Conservation (phyloP, 2,329 filamentous ascomycete genomes). For the Rhytidhysteron rufulum region DNA sequence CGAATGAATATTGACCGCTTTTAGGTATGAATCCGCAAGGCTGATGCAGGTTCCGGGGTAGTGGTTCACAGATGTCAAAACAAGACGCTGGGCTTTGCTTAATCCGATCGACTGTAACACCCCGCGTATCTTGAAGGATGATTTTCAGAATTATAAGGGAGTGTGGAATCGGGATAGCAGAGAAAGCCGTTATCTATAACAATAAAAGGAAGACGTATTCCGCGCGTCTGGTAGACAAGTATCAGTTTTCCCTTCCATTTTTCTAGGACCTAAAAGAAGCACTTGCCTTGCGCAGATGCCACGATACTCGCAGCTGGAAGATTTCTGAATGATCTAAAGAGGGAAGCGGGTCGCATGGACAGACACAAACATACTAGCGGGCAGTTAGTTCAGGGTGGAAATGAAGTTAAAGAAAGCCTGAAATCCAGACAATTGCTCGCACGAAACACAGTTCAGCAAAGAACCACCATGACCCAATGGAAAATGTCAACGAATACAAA, state of each 20-base stretch:
- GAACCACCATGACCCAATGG: too few relatives aligned
- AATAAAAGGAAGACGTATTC: neutral
- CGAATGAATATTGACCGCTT: constrained; percentile 1
- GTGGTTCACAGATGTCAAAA: constrained; percentile 1
- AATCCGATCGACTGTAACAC: too few relatives aligned
- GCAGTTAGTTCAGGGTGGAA: constrained; percentile 8
- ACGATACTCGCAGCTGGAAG: constrained; percentile 15
- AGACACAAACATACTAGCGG: constrained; percentile 29
- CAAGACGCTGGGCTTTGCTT: neutral
- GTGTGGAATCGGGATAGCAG: too few relatives aligned
- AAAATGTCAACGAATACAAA: too few relatives aligned
- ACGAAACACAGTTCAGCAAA: too few relatives aligned
- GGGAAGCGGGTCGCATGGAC: constrained; percentile 18
- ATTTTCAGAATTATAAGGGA: too few relatives aligned
- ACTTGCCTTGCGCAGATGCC: constrained; percentile 19
- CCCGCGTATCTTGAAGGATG: too few relatives aligned
- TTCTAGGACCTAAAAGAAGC: neutral
- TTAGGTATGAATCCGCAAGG: constrained; percentile 1
- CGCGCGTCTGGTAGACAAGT: too few relatives aligned
- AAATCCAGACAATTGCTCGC: too few relatives aligned
- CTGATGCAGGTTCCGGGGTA: neutral
- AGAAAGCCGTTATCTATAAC: neutral
- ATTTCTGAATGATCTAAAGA: constrained; percentile 11
- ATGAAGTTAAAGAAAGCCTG: too few relatives aligned
- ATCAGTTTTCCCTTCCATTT: too few relatives aligned